Conservation (phyloP, 179 eudicot genomes). For the Spinacia oleracea region DNA sequence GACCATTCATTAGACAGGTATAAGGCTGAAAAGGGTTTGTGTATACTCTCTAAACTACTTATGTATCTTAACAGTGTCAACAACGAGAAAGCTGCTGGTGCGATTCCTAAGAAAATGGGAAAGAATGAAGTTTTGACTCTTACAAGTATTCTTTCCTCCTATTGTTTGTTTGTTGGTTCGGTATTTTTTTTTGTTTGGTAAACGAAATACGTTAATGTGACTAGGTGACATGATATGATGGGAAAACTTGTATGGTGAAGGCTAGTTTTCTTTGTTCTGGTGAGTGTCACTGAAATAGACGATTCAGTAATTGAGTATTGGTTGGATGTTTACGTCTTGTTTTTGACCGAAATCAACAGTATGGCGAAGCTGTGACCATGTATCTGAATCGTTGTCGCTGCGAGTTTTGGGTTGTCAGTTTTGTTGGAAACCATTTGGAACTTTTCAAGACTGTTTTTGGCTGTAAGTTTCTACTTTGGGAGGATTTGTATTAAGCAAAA, state of each 20-base stretch:
- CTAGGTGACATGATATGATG: slow-evolving; percentile 6
- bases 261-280: neutral
- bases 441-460: neutral
- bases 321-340: neutral
- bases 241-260: neutral
- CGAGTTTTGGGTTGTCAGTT: neutral
- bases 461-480: neutral
- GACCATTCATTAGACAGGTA: slow-evolving; percentile 15
- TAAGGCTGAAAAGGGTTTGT: neutral
- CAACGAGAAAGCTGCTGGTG: slow-evolving; percentile 5
- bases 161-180: neutral
- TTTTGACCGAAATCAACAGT: neutral
- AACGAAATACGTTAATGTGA: neutral
- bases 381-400: too few species aligned
- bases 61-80: neutral
- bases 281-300: neutral
- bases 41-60: neutral
- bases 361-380: neutral
- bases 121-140: slow-evolving; percentile 13
- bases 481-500: neutral
- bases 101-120: neutral
- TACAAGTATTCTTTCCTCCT: neutral
- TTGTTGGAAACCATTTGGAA: neutral
- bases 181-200: neutral
- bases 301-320: neutral